Percentiles rank a stretch among this genome's conserved stretches.
These are phyloP conservation scores for Coccomyxa sp. DNA, from an alignment of 139 green algal genomes.

Conservation along the genomic window DNA sequence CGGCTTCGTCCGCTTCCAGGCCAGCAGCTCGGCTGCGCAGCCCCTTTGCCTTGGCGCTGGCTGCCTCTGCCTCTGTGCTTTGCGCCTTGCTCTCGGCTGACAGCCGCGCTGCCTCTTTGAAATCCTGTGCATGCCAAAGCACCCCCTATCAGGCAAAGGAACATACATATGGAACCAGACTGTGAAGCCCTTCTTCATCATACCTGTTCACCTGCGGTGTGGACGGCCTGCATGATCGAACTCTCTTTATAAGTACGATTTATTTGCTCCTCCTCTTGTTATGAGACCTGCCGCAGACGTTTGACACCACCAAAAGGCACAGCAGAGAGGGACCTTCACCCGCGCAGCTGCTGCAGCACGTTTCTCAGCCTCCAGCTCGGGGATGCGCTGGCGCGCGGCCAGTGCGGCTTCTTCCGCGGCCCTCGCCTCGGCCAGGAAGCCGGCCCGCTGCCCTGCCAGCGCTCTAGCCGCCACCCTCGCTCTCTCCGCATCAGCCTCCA, in stretches of 20 bases:
- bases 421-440: slow-evolving; percentile 33
- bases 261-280: too few species aligned
- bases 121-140: slow-evolving; percentile 31
- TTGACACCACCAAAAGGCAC: too few species aligned
- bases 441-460: slow-evolving; percentile 9
- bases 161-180: not conserved
- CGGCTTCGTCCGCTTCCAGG: not conserved
- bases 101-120: slow-evolving; percentile 50
- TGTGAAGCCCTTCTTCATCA: not conserved
- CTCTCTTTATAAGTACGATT: too few species aligned
- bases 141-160: not conserved
- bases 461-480: slow-evolving; percentile 3
- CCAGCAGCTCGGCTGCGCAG: slow-evolving; percentile 7
- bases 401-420: slow-evolving; percentile 25
- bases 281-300: too few species aligned
- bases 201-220: not conserved
- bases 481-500: slow-evolving; percentile 16
- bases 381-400: slow-evolving; percentile 22
- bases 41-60: not conserved
- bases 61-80: slow-evolving; percentile 5
- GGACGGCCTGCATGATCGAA: not conserved
- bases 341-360: slow-evolving; percentile 41
- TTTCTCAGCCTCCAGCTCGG: slow-evolving; percentile 53
- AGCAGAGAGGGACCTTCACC: not conserved
- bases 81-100: slow-evolving; percentile 44